Evolutionary conservation across 2,329 filamentous ascomycete species (phyloP).

Genomic region (Helotiales sp.): DNA sequence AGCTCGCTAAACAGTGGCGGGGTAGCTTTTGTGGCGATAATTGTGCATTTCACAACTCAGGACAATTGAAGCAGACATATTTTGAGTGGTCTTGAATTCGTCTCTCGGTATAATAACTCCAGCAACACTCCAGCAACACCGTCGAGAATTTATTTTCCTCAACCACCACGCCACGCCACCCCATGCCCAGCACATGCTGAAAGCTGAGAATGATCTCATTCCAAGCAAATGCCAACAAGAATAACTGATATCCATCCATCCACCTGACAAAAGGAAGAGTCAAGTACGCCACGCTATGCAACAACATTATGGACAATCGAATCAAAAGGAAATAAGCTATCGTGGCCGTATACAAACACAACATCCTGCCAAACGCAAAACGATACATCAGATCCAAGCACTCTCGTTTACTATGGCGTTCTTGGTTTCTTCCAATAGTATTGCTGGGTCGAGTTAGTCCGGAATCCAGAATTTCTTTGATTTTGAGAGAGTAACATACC

Average conservation of each 20-base stretch:
- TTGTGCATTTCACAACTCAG: slow-evolving; percentile 4
- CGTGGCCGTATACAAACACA: slow-evolving; percentile 24
- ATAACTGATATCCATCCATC: slow-evolving; percentile 1
- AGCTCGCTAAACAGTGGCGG: neutral
- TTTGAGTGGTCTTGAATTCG: slow-evolving; percentile 2
- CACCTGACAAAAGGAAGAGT: slow-evolving; percentile 16
- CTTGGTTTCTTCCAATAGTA: slow-evolving; percentile 71
- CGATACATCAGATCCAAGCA: slow-evolving; percentile 7
- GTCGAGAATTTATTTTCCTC: neutral
- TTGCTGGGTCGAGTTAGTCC: slow-evolving; percentile 54
- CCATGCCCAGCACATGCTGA: neutral
- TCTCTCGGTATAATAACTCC: neutral
- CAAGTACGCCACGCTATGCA: slow-evolving; percentile 40
- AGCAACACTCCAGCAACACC: slow-evolving; percentile 6
- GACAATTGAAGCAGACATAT: neutral
- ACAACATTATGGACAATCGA: slow-evolving; percentile 33
- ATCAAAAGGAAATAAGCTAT: slow-evolving; percentile 25
- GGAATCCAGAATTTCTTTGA: slow-evolving; percentile 10
- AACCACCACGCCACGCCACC: neutral
- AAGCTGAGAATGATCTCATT: neutral
- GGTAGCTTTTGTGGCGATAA: neutral
- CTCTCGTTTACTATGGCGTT: slow-evolving; percentile 53
- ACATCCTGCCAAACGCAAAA: slow-evolving; percentile 5
- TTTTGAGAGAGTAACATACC: slow-evolving; percentile 59
- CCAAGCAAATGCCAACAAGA: neutral